These are phyloP conservation scores for Lyophyllum shimeji DNA, from an alignment of 768 basidiomycete genomes.

Conservation along the genomic window DNA sequence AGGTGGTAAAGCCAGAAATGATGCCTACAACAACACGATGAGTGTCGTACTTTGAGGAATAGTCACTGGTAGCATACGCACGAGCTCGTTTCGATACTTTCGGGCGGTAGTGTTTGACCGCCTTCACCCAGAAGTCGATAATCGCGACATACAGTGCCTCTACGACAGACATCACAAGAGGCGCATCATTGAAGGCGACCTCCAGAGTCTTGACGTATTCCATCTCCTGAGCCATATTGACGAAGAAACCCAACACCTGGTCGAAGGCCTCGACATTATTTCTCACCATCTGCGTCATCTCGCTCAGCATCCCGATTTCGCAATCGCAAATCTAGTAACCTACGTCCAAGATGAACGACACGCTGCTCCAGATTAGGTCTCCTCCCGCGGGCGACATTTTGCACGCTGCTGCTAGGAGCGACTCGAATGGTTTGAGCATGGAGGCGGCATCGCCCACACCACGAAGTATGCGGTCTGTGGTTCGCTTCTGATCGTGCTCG, in stretches of 20 bases:
- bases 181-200: neutral
- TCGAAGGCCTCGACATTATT: neutral
- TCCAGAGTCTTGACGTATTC: neutral
- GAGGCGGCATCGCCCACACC: neutral
- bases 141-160: conserved; percentile 9
- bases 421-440: conserved; percentile 5
- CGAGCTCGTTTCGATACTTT: neutral
- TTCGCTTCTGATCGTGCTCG: neutral
- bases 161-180: conserved; percentile 2
- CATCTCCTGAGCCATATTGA: conserved; percentile 6
- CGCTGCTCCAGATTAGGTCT: conserved; percentile 4
- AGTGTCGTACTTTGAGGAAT: neutral
- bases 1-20: neutral
- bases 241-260: conserved; percentile 4
- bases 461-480: neutral
- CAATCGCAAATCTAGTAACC: neutral
- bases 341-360: conserved; percentile 4
- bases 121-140: conserved; percentile 9
- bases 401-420: neutral
- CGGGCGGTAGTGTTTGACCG: conserved; percentile 5
- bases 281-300: conserved; percentile 1
- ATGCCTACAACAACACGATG: neutral
- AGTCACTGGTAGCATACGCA: neutral
- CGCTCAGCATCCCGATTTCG: neutral
- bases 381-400: conserved; percentile 2